Conservation (phyloP, 2,329 filamentous ascomycete genomes). For the Grosmannia serpens region DNA sequence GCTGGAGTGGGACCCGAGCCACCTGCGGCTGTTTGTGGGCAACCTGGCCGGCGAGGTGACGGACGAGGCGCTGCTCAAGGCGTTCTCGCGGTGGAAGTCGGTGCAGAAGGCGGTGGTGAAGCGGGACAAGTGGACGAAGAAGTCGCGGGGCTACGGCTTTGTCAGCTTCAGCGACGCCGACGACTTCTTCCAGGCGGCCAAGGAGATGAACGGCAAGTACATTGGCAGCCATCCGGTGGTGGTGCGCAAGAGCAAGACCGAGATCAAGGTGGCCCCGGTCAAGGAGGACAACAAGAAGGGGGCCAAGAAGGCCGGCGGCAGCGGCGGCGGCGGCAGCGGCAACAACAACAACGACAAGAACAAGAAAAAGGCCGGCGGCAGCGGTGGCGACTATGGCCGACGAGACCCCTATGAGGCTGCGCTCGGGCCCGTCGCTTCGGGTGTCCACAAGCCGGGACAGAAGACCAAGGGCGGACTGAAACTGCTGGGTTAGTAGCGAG, state of each 20-base stretch:
- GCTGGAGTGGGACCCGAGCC: constrained; percentile 90
- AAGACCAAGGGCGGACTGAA: constrained; percentile 58
- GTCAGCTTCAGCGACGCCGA: constrained; percentile 92
- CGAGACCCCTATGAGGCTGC: constrained; percentile 33
- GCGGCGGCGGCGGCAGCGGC: constrained; percentile 14
- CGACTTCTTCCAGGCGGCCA: constrained; percentile 90
- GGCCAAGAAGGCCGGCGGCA: constrained; percentile 19
- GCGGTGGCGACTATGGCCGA: constrained; percentile 18
- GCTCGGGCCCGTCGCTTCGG: constrained; percentile 38
- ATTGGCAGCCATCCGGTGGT: constrained; percentile 93
- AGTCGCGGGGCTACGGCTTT: constrained; percentile 93
- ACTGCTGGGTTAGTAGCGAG: constrained; percentile 43
- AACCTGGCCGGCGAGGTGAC: constrained; percentile 96
- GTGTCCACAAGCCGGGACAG: constrained; percentile 45
- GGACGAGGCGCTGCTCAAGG: constrained; percentile 88
- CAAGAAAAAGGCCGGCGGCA: constrained; percentile 23
- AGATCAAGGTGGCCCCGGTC: constrained; percentile 68
- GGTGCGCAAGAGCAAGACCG: constrained; percentile 78
- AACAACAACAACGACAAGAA: constrained; percentile 20
- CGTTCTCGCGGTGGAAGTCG: constrained; percentile 77
- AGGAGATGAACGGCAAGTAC: constrained; percentile 98
- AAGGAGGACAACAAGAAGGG: constrained; percentile 27
- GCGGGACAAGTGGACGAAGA: constrained; percentile 89
- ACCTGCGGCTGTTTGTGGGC: constrained; percentile 90
- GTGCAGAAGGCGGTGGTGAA: constrained; percentile 89